phyloP scores from a whole-genome alignment of 768 basidiomycete genomes.

The Tephrocybe sp. region DNA sequence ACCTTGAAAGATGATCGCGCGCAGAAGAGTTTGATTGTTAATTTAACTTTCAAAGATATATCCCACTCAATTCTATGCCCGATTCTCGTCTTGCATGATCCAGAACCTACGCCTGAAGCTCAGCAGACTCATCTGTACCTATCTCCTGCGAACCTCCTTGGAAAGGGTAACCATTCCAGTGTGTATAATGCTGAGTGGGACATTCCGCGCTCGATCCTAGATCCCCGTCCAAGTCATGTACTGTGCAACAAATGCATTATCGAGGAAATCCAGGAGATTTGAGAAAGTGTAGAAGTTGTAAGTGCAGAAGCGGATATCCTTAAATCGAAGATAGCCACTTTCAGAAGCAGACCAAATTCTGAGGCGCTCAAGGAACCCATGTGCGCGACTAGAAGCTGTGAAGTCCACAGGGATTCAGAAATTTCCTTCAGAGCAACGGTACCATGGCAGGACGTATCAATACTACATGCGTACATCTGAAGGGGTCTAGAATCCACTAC shows the following conservation, averaged over 20 bases:
- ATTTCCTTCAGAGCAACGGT: conserved; percentile 19
- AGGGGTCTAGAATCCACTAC: background rate
- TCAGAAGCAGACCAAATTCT: background rate
- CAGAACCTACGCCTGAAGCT: conserved; percentile 13
- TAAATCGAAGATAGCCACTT: too few relatives aligned
- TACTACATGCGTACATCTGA: conserved; percentile 28
- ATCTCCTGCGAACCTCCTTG: conserved; percentile 30
- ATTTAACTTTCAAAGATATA: too few relatives aligned
- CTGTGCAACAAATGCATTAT: conserved; percentile 39
- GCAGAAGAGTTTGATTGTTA: too few relatives aligned
- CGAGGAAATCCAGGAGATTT: conserved; percentile 18
- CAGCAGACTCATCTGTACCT: conserved; percentile 51
- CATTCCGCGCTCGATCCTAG: conserved; percentile 7
- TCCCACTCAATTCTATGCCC: conserved; percentile 13
- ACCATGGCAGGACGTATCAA: conserved; percentile 26
- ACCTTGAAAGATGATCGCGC: conserved; percentile 25
- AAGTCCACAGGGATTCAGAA: background rate
- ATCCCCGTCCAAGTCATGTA: background rate
- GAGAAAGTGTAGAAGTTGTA: background rate
- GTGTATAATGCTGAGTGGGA: conserved; percentile 47
- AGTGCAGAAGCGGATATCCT: background rate
- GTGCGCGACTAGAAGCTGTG: background rate
- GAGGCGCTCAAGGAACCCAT: background rate
- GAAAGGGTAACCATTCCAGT: conserved; percentile 49
- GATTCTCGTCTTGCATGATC: conserved; percentile 25